Conservation (phyloP, 179 eudicot species). For the Beta corolliflora region DNA sequence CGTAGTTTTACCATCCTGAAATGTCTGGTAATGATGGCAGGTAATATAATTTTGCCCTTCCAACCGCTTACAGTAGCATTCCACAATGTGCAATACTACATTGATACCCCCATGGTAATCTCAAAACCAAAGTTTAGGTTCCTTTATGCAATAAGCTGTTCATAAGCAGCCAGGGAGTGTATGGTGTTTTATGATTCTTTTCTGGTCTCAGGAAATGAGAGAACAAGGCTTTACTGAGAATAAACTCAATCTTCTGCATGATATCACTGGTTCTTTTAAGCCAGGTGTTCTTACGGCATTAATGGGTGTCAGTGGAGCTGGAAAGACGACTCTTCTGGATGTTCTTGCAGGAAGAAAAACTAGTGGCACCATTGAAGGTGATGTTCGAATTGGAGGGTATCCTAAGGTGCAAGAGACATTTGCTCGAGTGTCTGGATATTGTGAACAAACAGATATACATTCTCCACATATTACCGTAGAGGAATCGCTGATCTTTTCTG, state of each 20-base stretch:
- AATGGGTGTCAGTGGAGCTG: constrained; percentile 85
- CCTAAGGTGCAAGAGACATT: constrained; percentile 74
- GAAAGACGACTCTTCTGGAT: constrained; percentile 82
- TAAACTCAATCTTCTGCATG: constrained; percentile 58
- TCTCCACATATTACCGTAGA: constrained; percentile 78
- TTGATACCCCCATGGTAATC: constrained; percentile 70
- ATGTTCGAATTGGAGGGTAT: constrained; percentile 67
- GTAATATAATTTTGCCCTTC: constrained; percentile 65
- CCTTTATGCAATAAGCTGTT: not conserved
- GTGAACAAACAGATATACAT: constrained; percentile 83
- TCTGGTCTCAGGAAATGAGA: constrained; percentile 59
- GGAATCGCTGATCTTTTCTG: constrained; percentile 73
- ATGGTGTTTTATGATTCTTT: not conserved
- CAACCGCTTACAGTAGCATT: constrained; percentile 64
- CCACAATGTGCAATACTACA: constrained; percentile 65
- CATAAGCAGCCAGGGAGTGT: not conserved
- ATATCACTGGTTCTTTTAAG: constrained; percentile 57
- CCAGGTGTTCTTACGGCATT: constrained; percentile 81
- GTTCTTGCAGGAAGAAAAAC: constrained; percentile 86
- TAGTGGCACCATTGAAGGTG: constrained; percentile 68
- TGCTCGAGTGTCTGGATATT: constrained; percentile 78
- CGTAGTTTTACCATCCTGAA: not conserved
- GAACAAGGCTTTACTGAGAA: constrained; percentile 56
- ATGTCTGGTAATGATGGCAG: constrained; percentile 42
- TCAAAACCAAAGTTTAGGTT: not conserved